Conservation (phyloP, 257 asterid genomes). For the Nemophila menziesii region DNA sequence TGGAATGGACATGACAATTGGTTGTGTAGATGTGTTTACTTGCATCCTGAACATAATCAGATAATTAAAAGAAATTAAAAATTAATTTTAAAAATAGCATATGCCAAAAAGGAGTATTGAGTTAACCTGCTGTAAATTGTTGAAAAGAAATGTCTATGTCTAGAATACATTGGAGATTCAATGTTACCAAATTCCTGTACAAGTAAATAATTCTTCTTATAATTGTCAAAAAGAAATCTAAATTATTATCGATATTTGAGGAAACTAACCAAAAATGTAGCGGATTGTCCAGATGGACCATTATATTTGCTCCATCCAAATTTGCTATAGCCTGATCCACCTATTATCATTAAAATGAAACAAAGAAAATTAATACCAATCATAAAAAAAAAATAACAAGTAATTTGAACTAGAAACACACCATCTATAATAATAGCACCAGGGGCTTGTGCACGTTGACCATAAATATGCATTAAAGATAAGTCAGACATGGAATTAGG, state of each 20-base stretch:
- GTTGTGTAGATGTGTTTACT: slow-evolving; percentile 75
- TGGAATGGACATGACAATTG: slow-evolving; percentile 80
- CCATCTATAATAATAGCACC: slow-evolving; percentile 91
- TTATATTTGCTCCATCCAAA: slow-evolving; percentile 94
- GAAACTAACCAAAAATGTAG: slow-evolving; percentile 77
- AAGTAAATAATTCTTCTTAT: slow-evolving; percentile 3
- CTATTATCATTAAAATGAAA: slow-evolving; percentile 27
- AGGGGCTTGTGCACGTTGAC: slow-evolving; percentile 70
- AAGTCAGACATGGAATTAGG: slow-evolving; percentile 62
- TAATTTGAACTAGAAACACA: slow-evolving; percentile 15
- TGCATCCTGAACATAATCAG: slow-evolving; percentile 68
- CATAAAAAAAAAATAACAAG: not conserved
- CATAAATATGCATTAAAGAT: slow-evolving; percentile 73
- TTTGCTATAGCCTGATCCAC: slow-evolving; percentile 96
- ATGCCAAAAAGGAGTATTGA: not conserved
- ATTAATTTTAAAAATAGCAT: not conserved
- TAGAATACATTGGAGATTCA: slow-evolving; percentile 88
- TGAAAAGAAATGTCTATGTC: slow-evolving; percentile 83
- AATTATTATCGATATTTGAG: slow-evolving; percentile 10
- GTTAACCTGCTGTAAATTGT: slow-evolving; percentile 78
- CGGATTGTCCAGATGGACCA: slow-evolving; percentile 91
- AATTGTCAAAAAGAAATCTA: slow-evolving; percentile 2
- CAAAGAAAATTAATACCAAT: slow-evolving; percentile 5
- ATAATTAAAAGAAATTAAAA: slow-evolving; percentile 1
- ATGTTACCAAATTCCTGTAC: slow-evolving; percentile 91